Percentiles rank a stretch among this genome's conserved stretches.
These are phyloP conservation scores for Deinandra increscens DNA, from an alignment of 129 eudicot genomes.

Conservation along the genomic window DNA sequence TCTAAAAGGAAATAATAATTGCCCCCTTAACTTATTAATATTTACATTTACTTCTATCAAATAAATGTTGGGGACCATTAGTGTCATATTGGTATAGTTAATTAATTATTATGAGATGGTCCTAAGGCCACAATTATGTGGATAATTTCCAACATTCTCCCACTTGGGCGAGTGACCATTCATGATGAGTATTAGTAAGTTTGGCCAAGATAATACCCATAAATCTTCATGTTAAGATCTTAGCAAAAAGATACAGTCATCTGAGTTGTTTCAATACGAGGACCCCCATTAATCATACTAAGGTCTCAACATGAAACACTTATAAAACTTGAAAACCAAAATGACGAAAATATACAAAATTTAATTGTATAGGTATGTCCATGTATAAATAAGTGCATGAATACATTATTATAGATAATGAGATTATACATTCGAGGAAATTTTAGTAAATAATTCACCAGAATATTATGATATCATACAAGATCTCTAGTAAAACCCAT, in stretches of 20 bases:
- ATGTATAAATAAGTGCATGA: not conserved
- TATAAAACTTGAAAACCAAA: no score
- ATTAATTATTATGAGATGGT: no score
- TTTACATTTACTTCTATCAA: no score
- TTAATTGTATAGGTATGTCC: not conserved
- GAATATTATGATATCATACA: not conserved
- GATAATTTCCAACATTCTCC: no score
- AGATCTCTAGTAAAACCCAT: not conserved
- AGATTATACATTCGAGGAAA: not conserved
- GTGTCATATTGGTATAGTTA: no score
- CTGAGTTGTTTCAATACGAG: not conserved
- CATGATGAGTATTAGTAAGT: not conserved
- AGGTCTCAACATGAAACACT: not conserved
- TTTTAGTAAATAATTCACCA: not conserved
- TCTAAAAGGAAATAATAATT: no score
- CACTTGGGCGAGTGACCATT: not conserved
- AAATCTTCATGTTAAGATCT: not conserved
- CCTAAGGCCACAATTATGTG: not conserved
- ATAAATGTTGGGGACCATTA: no score
- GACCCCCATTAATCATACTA: not conserved
- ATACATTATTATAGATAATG: not conserved
- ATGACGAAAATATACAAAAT: not conserved
- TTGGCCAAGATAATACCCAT: not conserved
- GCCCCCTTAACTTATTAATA: no score
- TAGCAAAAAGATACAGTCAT: not conserved